Conservation (phyloP, 257 asterid genomes). For the Capsicum pubescens region DNA sequence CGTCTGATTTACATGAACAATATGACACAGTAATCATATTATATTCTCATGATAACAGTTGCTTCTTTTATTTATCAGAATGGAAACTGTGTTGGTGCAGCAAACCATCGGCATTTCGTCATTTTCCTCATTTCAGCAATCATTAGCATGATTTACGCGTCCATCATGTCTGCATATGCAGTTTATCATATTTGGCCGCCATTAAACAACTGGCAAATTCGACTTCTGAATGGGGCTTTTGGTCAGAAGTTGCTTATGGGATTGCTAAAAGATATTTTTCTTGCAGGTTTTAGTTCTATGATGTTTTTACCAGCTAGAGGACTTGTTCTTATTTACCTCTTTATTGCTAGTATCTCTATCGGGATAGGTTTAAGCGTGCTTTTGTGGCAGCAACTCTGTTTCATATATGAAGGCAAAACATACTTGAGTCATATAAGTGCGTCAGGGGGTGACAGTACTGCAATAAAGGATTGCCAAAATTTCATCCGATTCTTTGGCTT, state of each 20-base stretch:
- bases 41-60: conserved; percentile 1
- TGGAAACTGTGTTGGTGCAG: conserved; percentile 93
- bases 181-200: conserved; percentile 64
- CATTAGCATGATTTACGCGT: conserved; percentile 58
- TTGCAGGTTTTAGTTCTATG: conserved; percentile 63
- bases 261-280: conserved; percentile 49
- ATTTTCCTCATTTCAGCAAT: conserved; percentile 80
- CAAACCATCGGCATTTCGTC: conserved; percentile 76
- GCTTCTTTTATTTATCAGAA: conserved; percentile 55
- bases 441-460: conserved; percentile 49
- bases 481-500: conserved; percentile 69
- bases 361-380: conserved; percentile 76
- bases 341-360: conserved; percentile 74
- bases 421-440: conserved; percentile 74
- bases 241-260: conserved; percentile 40
- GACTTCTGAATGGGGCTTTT: conserved; percentile 36
- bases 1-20: conserved; percentile 11
- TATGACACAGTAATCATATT: neutral
- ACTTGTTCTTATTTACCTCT: conserved; percentile 73
- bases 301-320: conserved; percentile 74
- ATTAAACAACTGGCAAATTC: conserved; percentile 34
- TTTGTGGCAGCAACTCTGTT: conserved; percentile 90
- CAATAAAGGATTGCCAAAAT: conserved; percentile 72
- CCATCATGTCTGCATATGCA: conserved; percentile 61
- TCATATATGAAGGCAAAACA: conserved; percentile 82